Base-by-base conservation (phyloP, 1,139 yeast genomes). In the Pichia sp. region DNA sequence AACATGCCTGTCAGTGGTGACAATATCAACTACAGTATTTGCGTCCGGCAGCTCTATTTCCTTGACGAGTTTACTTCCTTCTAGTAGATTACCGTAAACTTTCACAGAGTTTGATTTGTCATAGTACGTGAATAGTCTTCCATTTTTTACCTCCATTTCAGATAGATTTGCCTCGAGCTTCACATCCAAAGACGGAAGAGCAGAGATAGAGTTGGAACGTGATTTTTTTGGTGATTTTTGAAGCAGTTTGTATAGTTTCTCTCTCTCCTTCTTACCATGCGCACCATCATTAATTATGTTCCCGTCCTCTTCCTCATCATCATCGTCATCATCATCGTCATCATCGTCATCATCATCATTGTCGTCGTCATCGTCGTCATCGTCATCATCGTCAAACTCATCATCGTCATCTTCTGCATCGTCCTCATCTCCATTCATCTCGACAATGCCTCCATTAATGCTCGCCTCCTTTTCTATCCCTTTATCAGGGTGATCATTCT, bases 1-100 rank as follows among this genome's bases (percentile, higher is more conserved):
- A 6, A 52, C 19, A 17, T 28, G 39, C 1, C 29, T 33, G 13
- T 39, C 45, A 17, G 38, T 42, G n/a, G 45, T 33, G 3, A 41
- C 22, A 24, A 49, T 32, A 30, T 50, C 48, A 10, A 43, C 28
- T 3, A 53, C 29, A 3, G 29, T 23, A 13, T 23, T 34, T 1
- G 37, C 28, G 2, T 40, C 35, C 3, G 46, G 33, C 24, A 37
- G 25, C 2, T 35, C 23, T 19, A 42, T 16, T 21, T 38, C 32
- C 22, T 34, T 32, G 11, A 34, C 14, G 21, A 37, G 16, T 10
- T 19, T 25, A 19, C 29, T 22, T 21, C 27, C 25, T 16, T 29
- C 25, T n/a, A 28, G 8, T 22, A 37, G 27, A 22, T 38, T 34
- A 19, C 27, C 37, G 30, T 39, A 41, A 1, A 39, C 26, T 16